These are phyloP conservation scores for Rhynchosporium agropyri DNA, from an alignment of 2,329 filamentous ascomycete species.

Conservation along the genomic window DNA sequence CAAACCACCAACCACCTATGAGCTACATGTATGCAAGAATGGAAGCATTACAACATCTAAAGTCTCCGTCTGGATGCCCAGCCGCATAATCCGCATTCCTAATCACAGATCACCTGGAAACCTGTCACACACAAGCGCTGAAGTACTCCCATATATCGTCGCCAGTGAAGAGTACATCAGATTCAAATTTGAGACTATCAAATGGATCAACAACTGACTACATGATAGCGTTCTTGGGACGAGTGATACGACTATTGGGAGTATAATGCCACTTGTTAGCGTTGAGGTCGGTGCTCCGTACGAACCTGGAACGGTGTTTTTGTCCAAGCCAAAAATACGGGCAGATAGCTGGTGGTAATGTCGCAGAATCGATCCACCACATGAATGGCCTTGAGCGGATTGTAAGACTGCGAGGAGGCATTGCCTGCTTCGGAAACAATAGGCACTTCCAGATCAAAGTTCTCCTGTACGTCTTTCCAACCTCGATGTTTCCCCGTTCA, in stretches of 20 bases:
- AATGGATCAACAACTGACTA: slow-evolving; percentile 19
- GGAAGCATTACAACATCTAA: slow-evolving; percentile 13
- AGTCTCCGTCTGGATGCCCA: slow-evolving; percentile 22
- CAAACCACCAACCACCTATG: background rate
- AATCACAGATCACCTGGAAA: slow-evolving; percentile 16
- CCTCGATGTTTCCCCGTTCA: background rate
- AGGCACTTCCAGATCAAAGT: slow-evolving; percentile 15
- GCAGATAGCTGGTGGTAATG: slow-evolving; percentile 17
- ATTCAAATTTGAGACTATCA: slow-evolving; percentile 22
- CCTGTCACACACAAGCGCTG: slow-evolving; percentile 18
- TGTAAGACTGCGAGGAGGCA: slow-evolving; percentile 15
- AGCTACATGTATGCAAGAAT: no score
- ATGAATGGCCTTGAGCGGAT: slow-evolving; percentile 16
- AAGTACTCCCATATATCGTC: slow-evolving; percentile 16
- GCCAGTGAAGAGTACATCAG: slow-evolving; percentile 16
- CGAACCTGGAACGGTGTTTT: background rate
- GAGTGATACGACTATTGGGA: slow-evolving; percentile 23
- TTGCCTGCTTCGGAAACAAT: slow-evolving; percentile 14
- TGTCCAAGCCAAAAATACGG: background rate
- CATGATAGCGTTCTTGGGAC: slow-evolving; percentile 10
- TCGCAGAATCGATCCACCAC: slow-evolving; percentile 15
- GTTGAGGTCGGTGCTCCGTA: slow-evolving; percentile 16
- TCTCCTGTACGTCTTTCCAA: slow-evolving; percentile 11
- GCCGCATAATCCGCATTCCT: slow-evolving; percentile 16
- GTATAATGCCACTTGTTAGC: slow-evolving; percentile 20